These are phyloP conservation scores for Colletotrichum caudatum DNA, from an alignment of 2,329 filamentous ascomycete species.

Conservation along the genomic window DNA sequence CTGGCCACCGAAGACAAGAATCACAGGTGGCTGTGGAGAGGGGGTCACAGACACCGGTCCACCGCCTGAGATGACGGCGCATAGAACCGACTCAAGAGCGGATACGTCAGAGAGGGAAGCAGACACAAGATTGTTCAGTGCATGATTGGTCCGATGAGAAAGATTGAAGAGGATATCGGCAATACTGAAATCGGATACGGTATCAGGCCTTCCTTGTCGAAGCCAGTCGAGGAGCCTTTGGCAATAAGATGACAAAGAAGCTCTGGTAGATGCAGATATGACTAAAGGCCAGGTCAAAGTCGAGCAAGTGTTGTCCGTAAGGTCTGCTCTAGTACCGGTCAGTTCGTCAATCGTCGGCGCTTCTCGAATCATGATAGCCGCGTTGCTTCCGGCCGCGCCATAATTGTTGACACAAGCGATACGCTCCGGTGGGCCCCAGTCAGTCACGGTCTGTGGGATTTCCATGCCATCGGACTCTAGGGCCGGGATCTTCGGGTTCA, in stretches of 20 bases:
- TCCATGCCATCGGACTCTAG: background rate
- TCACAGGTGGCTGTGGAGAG: conserved; percentile 40
- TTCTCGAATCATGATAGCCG: conserved; percentile 49
- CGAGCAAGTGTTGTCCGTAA: accelerated
- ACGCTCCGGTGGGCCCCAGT: conserved; percentile 9
- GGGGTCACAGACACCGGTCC: background rate
- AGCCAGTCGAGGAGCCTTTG: background rate
- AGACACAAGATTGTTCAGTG: background rate
- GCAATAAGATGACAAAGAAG: background rate
- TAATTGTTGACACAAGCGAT: conserved; percentile 53
- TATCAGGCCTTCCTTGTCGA: background rate
- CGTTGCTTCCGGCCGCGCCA: conserved; percentile 48
- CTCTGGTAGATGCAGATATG: background rate
- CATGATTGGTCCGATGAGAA: conserved; percentile 5
- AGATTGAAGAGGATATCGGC: conserved; percentile 11
- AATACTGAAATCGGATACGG: background rate
- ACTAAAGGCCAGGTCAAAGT: conserved; percentile 2
- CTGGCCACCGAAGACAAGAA: conserved; percentile 56
- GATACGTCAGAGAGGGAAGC: background rate
- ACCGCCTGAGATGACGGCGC: background rate
- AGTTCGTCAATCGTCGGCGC: background rate
- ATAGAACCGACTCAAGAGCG: background rate
- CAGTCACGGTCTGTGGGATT: background rate
- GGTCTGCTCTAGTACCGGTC: accelerated
- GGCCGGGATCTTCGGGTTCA: conserved; percentile 46